Percentiles rank a stretch among this genome's conserved stretches.
phyloP scores from a whole-genome alignment of 345 rosid genomes.

The Aurinia saxatilis region DNA sequence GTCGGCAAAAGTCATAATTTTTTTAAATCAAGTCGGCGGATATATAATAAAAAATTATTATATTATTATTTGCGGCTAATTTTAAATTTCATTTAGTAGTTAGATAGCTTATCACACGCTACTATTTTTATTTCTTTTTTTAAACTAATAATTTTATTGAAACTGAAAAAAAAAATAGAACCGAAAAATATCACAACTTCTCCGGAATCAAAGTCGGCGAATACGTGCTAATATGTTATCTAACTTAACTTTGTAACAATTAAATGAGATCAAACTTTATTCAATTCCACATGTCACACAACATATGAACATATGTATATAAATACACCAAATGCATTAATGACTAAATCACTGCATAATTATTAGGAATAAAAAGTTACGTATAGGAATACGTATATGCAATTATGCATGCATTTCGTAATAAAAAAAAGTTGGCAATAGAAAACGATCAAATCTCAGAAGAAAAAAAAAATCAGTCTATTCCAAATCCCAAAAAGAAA shows the following conservation, averaged over 20 bases:
- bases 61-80: too few relatives aligned
- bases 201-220: too few relatives aligned
- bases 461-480: background rate
- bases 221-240: background rate
- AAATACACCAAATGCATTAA: background rate
- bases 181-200: too few relatives aligned
- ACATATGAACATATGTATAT: too few relatives aligned
- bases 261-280: background rate
- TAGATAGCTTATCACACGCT: too few relatives aligned
- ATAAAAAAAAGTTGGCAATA: slow-evolving; percentile 11
- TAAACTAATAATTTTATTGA: too few relatives aligned
- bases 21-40: too few relatives aligned
- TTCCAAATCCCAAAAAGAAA: slow-evolving; percentile 30
- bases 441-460: slow-evolving; percentile 22
- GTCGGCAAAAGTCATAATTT: too few relatives aligned
- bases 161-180: too few relatives aligned
- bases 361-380: background rate
- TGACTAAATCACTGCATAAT: background rate
- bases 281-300: background rate
- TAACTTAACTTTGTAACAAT: background rate
- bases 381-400: background rate
- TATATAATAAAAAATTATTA: too few relatives aligned
- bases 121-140: too few relatives aligned
- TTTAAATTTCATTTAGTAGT: too few relatives aligned
- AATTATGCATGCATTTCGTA: background rate